Percentiles rank a stretch among this genome's conserved stretches.
phyloP scores from a whole-genome alignment of 305 asterid species.

The Fraxinus albicans region DNA sequence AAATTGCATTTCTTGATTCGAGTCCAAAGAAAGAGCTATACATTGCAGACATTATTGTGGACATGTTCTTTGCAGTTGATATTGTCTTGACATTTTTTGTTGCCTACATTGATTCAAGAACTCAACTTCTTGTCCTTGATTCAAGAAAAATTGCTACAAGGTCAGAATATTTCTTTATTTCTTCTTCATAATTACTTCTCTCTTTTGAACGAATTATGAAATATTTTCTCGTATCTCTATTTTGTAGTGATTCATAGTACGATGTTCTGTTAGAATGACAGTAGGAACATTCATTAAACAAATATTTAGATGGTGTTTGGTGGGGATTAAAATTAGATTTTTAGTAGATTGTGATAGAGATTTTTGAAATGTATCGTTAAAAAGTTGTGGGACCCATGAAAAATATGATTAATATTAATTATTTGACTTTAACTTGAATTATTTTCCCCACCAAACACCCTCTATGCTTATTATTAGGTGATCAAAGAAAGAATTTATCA shows the following conservation, averaged over 20 bases:
- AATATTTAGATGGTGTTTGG: no score
- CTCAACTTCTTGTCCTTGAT: conserved; percentile 65
- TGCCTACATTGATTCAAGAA: conserved; percentile 72
- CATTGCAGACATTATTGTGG: conserved; percentile 61
- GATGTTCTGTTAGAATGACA: no score
- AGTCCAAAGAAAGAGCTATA: conserved; percentile 34
- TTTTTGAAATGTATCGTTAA: no score
- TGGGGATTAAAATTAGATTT: no score
- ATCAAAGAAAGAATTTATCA: background rate
- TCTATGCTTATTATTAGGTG: background rate
- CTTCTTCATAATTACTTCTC: background rate
- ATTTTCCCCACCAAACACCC: no score
- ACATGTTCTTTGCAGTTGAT: conserved; percentile 63
- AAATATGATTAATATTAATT: no score
- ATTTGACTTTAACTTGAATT: no score
- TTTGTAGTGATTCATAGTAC: no score
- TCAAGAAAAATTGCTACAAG: conserved; percentile 56
- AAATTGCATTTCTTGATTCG: conserved; percentile 62
- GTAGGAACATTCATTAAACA: background rate
- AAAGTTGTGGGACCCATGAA: no score
- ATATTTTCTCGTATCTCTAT: background rate
- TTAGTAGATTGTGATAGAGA: no score
- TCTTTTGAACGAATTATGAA: background rate
- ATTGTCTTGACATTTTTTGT: conserved; percentile 75
- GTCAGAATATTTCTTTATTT: conserved; percentile 25